Conservation (phyloP, 1,284 basidiomycete genomes). For the Takashimella koratensis region DNA sequence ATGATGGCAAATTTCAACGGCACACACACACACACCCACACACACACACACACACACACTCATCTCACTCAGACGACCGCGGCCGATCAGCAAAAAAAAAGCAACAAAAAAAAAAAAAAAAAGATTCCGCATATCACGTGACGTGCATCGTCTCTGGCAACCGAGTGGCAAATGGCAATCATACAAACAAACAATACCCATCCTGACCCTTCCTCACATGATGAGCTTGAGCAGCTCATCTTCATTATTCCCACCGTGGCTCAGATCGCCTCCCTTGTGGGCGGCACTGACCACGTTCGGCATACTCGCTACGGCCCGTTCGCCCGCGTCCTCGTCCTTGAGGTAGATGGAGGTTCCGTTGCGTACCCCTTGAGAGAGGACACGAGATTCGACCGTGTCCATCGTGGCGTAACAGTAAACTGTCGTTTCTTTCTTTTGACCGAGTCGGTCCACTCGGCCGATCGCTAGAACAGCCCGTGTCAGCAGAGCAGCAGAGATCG, state of each 20-base stretch:
- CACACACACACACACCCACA: too few species aligned
- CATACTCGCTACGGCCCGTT: conserved; percentile 26
- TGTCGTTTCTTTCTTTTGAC: conserved; percentile 41
- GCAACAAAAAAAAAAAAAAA: too few species aligned
- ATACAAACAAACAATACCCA: too few species aligned
- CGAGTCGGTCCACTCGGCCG: conserved; percentile 42
- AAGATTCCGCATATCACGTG: too few species aligned
- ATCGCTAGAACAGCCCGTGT: conserved; percentile 36
- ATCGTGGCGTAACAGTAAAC: conserved; percentile 47
- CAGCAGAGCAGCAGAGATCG: background rate
- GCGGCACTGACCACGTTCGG: conserved; percentile 42
- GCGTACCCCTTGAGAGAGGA: conserved; percentile 41
- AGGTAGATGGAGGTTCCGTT: conserved; percentile 46
- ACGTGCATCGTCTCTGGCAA: too few species aligned
- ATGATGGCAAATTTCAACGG: too few species aligned
- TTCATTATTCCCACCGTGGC: conserved; percentile 21
- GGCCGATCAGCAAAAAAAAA: too few species aligned
- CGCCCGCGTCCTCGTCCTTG: conserved; percentile 26
- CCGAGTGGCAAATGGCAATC: too few species aligned
- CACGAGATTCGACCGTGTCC: conserved; percentile 46
- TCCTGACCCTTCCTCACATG: too few species aligned
- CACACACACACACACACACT: conserved; percentile 68
- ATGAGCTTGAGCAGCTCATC: conserved; percentile 34
- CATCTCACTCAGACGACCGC: conserved; percentile 29
- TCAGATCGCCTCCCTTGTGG: conserved; percentile 39